Base-by-base conservation (phyloP, 768 basidiomycete genomes). In the Termitomyces sp. region DNA sequence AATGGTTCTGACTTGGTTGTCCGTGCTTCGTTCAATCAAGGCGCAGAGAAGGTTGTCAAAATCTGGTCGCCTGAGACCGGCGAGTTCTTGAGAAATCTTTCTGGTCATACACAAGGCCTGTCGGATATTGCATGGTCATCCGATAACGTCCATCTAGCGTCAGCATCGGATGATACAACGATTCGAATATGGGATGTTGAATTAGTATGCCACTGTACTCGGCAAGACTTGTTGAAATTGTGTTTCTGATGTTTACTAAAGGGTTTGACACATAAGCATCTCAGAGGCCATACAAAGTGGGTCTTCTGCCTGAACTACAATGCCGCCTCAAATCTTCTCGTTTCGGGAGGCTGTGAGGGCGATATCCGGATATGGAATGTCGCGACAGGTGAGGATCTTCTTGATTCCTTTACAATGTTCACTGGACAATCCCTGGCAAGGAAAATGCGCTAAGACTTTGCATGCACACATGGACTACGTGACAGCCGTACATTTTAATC, bases 281-380 rank as follows among this genome's bases (percentile, higher is more conserved):
- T 98, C 15, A 86, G 82, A 60, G 91, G 91, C 0, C 96, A 98
- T 67, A 82, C 89, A 5, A 92, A 87, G 65, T 90, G 85, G 70
- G 93, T 98, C 2, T 94, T 97, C 67, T 95, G 93, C 67, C 78
- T 98, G 15, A 93, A 95, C 66, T 98, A 93, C 72, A 95, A 94
- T 68, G 85, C 86, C 1, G 80, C 90, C 30, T 91, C 91, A 7
- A 94, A 94, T 62, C 76, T 98, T 22, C 81, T 98, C 46, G 96
- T 93, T 6, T 95, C 92, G 13, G 96, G 96, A 8, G 88, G 89
- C 0, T 95, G 92, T 68, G 96, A 98, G 61, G 94, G 95, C 51
- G 92, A 91, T 67, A 87, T 98, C 16, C 82, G 87, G 63, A 87
- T 99, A 68, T 98, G 96, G 95, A 93, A 97, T 67, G 82, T 88